Conservation (phyloP, 495 filamentous ascomycete species). For the Lasiosphaeriaceae sp. region DNA sequence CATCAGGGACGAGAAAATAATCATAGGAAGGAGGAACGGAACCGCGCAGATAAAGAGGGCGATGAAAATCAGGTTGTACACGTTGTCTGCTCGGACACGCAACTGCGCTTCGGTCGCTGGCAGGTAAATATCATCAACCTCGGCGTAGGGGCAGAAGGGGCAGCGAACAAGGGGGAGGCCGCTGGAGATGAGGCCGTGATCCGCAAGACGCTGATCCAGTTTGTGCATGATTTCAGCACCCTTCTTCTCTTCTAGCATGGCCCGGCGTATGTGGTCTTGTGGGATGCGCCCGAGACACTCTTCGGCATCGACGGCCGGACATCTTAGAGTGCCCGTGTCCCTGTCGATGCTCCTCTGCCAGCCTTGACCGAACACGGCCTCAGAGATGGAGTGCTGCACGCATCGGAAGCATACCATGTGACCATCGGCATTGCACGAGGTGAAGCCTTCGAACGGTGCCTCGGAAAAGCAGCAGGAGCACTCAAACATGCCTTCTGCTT, state of each 20-base stretch:
- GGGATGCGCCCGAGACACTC: constrained; percentile 75
- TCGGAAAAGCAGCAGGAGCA: constrained; percentile 87
- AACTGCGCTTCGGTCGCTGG: constrained; percentile 42
- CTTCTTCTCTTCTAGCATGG: constrained; percentile 61
- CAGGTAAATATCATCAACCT: constrained; percentile 75
- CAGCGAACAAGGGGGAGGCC: constrained; percentile 75
- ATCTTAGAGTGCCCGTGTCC: constrained; percentile 67
- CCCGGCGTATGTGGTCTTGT: constrained; percentile 61
- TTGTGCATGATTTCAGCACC: constrained; percentile 66
- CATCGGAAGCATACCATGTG: constrained; percentile 88
- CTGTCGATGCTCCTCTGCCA: constrained; percentile 77
- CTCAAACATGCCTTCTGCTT: constrained; percentile 68
- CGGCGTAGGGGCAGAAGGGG: constrained; percentile 87
- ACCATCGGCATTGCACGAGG: constrained; percentile 63
- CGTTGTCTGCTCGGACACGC: constrained; percentile 45
- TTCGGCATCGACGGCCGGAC: constrained; percentile 64
- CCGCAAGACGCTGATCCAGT: constrained; percentile 72
- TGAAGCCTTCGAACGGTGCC: constrained; percentile 74
- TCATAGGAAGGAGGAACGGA: constrained; percentile 49
- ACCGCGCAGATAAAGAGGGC: constrained; percentile 40
- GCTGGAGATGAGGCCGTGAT: constrained; percentile 66
- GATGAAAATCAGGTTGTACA: constrained; percentile 44
- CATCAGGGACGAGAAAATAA: constrained; percentile 29
- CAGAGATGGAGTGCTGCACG: constrained; percentile 70
- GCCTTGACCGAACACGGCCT: constrained; percentile 88